phyloP scores from a whole-genome alignment of 2,329 filamentous ascomycete species.

The Colletotrichum nymphaeae region DNA sequence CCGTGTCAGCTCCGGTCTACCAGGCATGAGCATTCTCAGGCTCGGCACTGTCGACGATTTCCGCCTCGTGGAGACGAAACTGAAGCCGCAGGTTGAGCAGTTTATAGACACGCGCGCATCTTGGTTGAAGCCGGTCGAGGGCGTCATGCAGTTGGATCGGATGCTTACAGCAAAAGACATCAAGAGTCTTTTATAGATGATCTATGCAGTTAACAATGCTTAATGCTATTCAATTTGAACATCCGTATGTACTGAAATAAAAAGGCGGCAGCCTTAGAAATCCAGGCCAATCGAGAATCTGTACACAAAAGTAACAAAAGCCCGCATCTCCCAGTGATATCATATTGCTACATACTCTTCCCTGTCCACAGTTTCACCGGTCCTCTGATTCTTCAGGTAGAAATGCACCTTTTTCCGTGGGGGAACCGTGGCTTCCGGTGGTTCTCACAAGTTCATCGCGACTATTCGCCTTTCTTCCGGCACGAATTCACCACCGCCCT shows the following conservation, averaged over 20 bases:
- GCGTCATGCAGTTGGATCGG: slow-evolving; percentile 37
- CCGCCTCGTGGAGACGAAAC: slow-evolving; percentile 63
- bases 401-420: background rate
- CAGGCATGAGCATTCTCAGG: slow-evolving; percentile 60
- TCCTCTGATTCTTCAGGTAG: background rate
- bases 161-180: background rate
- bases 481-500: background rate
- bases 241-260: too few species aligned
- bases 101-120: slow-evolving; percentile 62
- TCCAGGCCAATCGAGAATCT: too few species aligned
- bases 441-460: background rate
- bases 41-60: slow-evolving; percentile 74
- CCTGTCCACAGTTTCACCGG: background rate
- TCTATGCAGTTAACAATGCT: too few species aligned
- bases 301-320: too few species aligned
- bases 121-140: slow-evolving; percentile 53
- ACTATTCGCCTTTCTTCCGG: background rate
- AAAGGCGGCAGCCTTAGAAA: too few species aligned
- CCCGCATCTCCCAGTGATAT: background rate
- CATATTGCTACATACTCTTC: background rate
- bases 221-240: too few species aligned
- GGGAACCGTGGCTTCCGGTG: background rate
- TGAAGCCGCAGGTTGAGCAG: slow-evolving; percentile 64
- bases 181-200: background rate
- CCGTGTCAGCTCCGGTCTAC: slow-evolving; percentile 55